Percentiles rank a stretch among this genome's conserved stretches.
Evolutionary conservation across 2,329 filamentous ascomycete genomes (phyloP).

Genomic region (Apiospora pterosperma): DNA sequence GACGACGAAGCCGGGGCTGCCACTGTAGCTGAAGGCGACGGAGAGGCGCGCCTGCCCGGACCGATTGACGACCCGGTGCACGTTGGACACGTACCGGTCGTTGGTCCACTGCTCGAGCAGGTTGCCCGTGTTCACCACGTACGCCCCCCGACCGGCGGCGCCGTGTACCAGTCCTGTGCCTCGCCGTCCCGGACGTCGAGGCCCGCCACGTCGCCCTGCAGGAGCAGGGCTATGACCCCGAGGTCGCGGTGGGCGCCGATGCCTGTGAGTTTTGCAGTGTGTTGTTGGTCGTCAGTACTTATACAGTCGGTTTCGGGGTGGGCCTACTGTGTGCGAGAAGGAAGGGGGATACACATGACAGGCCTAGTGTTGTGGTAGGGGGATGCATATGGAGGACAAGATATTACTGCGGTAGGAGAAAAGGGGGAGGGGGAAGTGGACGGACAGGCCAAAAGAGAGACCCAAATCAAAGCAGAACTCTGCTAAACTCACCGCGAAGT

Average conservation of each 20-base stretch:
- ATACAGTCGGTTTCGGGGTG: too few relatives aligned
- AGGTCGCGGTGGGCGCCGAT: slow-evolving; percentile 22
- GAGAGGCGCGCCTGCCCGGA: not conserved
- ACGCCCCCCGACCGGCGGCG: slow-evolving; percentile 20
- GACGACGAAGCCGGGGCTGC: slow-evolving; percentile 14
- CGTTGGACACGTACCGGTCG: not conserved
- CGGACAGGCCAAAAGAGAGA: too few relatives aligned
- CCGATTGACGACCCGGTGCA: slow-evolving; percentile 15
- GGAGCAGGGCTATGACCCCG: slow-evolving; percentile 22
- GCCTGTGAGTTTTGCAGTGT: too few relatives aligned
- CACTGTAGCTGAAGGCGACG: slow-evolving; percentile 11
- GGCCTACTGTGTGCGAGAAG: too few relatives aligned
- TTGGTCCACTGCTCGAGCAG: slow-evolving; percentile 25
- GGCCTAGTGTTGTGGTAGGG: too few relatives aligned
- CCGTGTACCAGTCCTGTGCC: slow-evolving; percentile 14
- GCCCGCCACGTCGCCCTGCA: slow-evolving; percentile 19
- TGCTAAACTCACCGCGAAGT: too few relatives aligned
- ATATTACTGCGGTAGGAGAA: too few relatives aligned
- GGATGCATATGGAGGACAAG: too few relatives aligned
- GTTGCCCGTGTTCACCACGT: slow-evolving; percentile 36
- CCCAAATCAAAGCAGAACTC: too few relatives aligned
- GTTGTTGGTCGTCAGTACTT: too few relatives aligned
- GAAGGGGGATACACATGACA: too few relatives aligned
- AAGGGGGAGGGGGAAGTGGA: too few relatives aligned
- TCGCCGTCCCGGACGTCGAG: slow-evolving; percentile 19